A percentile compares a stretch with the other conserved stretches of the same genome.
phyloP scores from a whole-genome alignment of 345 rosid genomes.

The Sisymbrium altissimum region DNA sequence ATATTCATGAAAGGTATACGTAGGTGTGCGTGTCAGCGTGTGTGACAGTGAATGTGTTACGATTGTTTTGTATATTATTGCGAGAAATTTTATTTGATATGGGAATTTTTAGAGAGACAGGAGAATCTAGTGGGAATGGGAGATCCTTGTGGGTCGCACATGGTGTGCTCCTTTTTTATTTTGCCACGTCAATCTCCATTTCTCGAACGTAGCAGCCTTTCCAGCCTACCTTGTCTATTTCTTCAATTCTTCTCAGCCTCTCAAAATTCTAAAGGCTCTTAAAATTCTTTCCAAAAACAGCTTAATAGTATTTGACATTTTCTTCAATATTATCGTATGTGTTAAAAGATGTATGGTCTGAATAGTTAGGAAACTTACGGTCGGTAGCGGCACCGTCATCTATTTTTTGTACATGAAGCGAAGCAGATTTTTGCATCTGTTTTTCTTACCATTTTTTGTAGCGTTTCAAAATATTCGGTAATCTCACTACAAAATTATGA shows the following conservation, averaged over 20 bases:
- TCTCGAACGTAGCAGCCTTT: constrained; percentile 32
- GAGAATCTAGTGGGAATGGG: constrained; percentile 4
- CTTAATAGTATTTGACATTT: no score
- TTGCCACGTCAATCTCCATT: constrained; percentile 28
- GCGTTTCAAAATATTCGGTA: no score
- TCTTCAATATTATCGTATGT: no score
- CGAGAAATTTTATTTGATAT: neutral
- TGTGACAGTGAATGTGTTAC: neutral
- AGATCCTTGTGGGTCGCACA: constrained; percentile 27
- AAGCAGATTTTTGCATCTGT: no score
- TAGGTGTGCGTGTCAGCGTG: neutral
- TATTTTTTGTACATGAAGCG: no score
- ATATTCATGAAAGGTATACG: neutral
- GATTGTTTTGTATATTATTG: neutral
- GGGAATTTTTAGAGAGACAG: neutral
- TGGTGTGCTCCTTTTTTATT: constrained; percentile 12
- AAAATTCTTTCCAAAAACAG: neutral
- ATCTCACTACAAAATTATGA: no score
- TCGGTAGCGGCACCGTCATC: no score
- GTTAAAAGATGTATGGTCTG: neutral
- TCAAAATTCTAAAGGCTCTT: neutral
- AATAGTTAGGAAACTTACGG: neutral
- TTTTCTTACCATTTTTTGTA: no score
- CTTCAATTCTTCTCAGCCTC: constrained; percentile 22
- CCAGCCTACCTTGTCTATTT: constrained; percentile 19